phyloP scores from a whole-genome alignment of 805 yeast genomes.

The Brettanomyces sp. region DNA sequence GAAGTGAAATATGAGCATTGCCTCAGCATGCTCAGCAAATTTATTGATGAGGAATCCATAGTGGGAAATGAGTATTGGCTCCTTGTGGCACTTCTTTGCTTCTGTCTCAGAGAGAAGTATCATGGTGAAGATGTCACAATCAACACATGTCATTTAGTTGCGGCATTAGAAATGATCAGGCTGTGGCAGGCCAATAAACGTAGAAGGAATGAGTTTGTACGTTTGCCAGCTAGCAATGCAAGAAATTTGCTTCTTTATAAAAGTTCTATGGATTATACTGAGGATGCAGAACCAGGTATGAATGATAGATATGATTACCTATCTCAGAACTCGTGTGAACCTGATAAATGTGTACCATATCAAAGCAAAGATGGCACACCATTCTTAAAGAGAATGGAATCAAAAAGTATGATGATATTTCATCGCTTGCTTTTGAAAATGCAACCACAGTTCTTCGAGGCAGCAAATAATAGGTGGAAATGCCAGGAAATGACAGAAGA shows the following conservation, averaged over 20 bases:
- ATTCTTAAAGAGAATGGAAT: neutral
- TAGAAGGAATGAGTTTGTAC: neutral
- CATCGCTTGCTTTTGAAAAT: neutral
- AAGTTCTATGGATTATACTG: no score
- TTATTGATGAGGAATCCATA: conserved; percentile 14
- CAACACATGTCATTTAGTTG: conserved; percentile 25
- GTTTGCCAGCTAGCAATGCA: neutral
- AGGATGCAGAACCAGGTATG: neutral
- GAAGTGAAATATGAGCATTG: conserved; percentile 17
- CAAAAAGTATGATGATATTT: neutral
- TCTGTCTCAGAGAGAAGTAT: conserved; percentile 31
- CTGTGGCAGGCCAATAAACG: conserved; percentile 15
- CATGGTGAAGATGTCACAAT: conserved; percentile 18
- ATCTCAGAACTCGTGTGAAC: neutral
- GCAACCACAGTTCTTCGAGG: neutral
- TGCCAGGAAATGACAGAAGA: no score
- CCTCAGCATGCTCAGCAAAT: conserved; percentile 12
- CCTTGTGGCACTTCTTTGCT: conserved; percentile 28
- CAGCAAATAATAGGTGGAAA: neutral
- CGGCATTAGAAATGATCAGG: conserved; percentile 28
- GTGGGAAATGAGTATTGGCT: conserved; percentile 31
- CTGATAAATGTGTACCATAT: neutral
- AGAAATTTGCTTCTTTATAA: no score
- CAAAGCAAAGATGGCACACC: neutral
- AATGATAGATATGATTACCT: neutral